Evolutionary conservation across 305 asterid genomes (phyloP).

Genomic region (Fraxinus floribunda): DNA sequence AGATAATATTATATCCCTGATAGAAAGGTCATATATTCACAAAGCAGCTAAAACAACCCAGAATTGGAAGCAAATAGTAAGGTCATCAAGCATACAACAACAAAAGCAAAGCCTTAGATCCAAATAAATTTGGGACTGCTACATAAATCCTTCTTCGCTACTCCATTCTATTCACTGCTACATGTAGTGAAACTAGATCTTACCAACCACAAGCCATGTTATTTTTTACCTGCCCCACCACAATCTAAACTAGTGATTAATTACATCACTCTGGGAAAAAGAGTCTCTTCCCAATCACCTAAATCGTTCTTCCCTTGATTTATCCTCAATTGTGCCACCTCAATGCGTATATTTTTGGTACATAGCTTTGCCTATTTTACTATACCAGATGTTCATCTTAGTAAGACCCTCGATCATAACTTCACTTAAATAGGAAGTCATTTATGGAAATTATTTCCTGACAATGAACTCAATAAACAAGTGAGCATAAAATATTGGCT

Average conservation of each 20-base stretch:
- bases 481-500: not conserved
- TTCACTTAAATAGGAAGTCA: not conserved
- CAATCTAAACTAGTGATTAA: not conserved
- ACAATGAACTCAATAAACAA: not conserved
- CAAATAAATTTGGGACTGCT: not conserved
- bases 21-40: not conserved
- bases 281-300: not conserved
- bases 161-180: not conserved
- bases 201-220: not conserved
- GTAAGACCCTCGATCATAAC: not conserved
- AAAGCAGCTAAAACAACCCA: not conserved
- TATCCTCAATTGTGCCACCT: not conserved
- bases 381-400: not conserved
- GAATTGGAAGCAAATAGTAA: not conserved
- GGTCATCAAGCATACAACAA: not conserved
- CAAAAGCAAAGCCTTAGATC: not conserved
- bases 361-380: not conserved
- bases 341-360: not conserved
- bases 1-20: not conserved
- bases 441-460: not conserved
- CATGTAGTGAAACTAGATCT: not conserved
- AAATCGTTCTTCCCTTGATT: not conserved
- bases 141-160: not conserved
- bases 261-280: not conserved
- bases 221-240: not conserved